Conservation (phyloP, 2,329 filamentous ascomycete species). For the Fusarium fujikuroi region DNA sequence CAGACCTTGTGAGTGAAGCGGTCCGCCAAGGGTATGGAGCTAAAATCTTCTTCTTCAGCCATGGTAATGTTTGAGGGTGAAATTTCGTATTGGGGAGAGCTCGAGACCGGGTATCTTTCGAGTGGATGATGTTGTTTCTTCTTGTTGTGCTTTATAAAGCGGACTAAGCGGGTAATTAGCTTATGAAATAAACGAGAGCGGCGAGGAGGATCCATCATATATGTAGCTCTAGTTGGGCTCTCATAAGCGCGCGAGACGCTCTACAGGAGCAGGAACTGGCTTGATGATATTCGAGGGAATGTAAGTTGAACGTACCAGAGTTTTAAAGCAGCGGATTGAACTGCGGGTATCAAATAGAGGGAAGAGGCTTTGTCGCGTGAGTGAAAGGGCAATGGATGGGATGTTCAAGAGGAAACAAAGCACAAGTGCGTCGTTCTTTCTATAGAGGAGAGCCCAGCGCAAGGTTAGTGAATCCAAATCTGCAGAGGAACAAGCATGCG, state of each 20-base stretch:
- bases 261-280: background rate
- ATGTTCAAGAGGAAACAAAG: slow-evolving; percentile 41
- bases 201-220: slow-evolving; percentile 40
- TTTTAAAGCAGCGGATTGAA: slow-evolving; percentile 15
- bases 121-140: slow-evolving; percentile 22
- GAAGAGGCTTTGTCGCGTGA: slow-evolving; percentile 35
- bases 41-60: slow-evolving; percentile 90
- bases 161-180: slow-evolving; percentile 48
- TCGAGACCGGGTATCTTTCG: slow-evolving; percentile 41
- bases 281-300: background rate
- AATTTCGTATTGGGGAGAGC: slow-evolving; percentile 28
- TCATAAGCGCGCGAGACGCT: slow-evolving; percentile 14
- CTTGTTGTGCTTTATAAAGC: slow-evolving; percentile 36
- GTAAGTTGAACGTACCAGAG: slow-evolving; percentile 29
- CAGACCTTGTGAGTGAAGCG: slow-evolving; percentile 86
- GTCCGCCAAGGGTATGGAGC: slow-evolving; percentile 79
- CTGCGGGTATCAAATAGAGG: slow-evolving; percentile 35
- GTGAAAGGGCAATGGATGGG: slow-evolving; percentile 13
- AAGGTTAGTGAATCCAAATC: slow-evolving; percentile 31
- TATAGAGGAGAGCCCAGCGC: slow-evolving; percentile 24
- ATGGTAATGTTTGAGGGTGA: slow-evolving; percentile 58
- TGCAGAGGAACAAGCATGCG: slow-evolving; percentile 29
- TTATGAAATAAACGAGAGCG: slow-evolving; percentile 43
- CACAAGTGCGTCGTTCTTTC: slow-evolving; percentile 39
- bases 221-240: slow-evolving; percentile 12